Conservation (phyloP, 1,284 basidiomycete species). For the Fomitopsis palustris region DNA sequence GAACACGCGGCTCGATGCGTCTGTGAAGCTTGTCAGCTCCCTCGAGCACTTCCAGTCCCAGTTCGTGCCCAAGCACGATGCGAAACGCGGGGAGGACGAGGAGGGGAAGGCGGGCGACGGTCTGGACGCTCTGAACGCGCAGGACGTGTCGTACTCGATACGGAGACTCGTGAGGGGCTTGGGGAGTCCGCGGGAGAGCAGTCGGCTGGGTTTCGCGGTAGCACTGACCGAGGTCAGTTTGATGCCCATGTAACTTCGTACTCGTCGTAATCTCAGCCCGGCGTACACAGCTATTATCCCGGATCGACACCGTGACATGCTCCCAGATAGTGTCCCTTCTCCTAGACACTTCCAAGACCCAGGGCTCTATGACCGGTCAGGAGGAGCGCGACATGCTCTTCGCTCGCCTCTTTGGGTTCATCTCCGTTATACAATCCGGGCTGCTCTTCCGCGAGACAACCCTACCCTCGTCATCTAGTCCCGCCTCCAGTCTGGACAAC, state of each 20-base stretch:
- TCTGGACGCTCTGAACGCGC: conserved; percentile 68
- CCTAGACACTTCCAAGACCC: conserved; percentile 63
- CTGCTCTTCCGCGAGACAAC: conserved; percentile 62
- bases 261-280: not conserved
- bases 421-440: conserved; percentile 78
- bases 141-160: conserved; percentile 88
- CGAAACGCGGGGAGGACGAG: conserved; percentile 33
- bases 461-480: conserved; percentile 47
- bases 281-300: conserved; percentile 66
- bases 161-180: conserved; percentile 83
- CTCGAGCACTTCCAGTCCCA: conserved; percentile 81
- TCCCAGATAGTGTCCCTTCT: conserved; percentile 74
- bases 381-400: conserved; percentile 94
- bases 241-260: not conserved
- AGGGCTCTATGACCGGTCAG: conserved; percentile 77
- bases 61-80: conserved; percentile 43
- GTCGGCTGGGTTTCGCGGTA: conserved; percentile 92
- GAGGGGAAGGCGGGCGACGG: conserved; percentile 40
- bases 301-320: conserved; percentile 77
- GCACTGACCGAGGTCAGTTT: conserved; percentile 86
- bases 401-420: conserved; percentile 89
- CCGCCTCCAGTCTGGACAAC: conserved; percentile 54
- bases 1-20: conserved; percentile 81
- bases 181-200: conserved; percentile 90
- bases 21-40: conserved; percentile 77